Conservation (phyloP, 495 filamentous ascomycete genomes). For the Penicillium canescens region DNA sequence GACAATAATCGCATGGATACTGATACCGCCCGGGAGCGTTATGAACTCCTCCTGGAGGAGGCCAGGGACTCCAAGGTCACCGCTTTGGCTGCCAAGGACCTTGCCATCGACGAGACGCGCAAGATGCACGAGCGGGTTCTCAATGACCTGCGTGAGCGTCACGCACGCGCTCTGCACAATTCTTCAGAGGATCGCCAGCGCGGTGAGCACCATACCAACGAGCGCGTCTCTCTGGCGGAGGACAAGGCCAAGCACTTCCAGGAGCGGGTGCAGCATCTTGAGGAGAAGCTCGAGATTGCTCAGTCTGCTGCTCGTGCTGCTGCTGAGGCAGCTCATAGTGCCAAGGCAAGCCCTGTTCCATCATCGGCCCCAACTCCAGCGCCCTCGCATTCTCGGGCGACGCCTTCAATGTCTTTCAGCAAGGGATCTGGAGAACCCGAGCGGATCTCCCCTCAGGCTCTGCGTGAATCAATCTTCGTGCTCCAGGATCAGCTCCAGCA, state of each 20-base stretch:
- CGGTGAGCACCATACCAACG: slow-evolving; percentile 63
- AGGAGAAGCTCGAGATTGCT: slow-evolving; percentile 87
- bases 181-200: slow-evolving; percentile 71
- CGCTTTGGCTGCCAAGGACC: slow-evolving; percentile 56
- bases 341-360: slow-evolving; percentile 45
- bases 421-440: slow-evolving; percentile 62
- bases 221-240: slow-evolving; percentile 73
- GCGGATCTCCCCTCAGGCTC: slow-evolving; percentile 88
- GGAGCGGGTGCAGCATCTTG: slow-evolving; percentile 77
- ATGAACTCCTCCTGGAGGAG: slow-evolving; percentile 79
- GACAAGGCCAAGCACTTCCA: slow-evolving; percentile 78
- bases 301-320: slow-evolving; percentile 88
- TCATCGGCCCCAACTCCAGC: slow-evolving; percentile 20
- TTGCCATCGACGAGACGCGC: slow-evolving; percentile 65
- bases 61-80: slow-evolving; percentile 52
- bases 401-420: slow-evolving; percentile 44
- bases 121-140: slow-evolving; percentile 72
- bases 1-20: slow-evolving; percentile 72
- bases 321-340: slow-evolving; percentile 74
- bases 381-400: slow-evolving; percentile 33
- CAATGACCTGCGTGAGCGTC: slow-evolving; percentile 59
- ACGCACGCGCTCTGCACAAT: slow-evolving; percentile 72
- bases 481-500: slow-evolving; percentile 95
- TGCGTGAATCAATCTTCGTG: slow-evolving; percentile 93
- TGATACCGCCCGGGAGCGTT: slow-evolving; percentile 68